phyloP scores from a whole-genome alignment of 768 basidiomycete species.

The Amanita brunnescens region DNA sequence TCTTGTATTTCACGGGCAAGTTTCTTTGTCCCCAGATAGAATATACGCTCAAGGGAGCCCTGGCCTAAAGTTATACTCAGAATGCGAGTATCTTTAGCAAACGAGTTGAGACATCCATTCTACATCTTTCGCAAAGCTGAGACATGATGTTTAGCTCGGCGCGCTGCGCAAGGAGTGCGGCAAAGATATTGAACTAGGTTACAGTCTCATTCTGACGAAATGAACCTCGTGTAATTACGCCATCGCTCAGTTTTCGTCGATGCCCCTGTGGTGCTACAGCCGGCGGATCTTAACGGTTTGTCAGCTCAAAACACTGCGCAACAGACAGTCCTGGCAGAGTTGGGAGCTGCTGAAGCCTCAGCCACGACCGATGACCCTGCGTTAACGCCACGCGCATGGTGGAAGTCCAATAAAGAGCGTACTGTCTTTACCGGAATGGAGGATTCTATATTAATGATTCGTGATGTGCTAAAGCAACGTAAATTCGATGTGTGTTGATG shows the following conservation, averaged over 20 bases:
- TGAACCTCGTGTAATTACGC: neutral
- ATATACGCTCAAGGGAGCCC: neutral
- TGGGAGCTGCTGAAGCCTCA: slow-evolving; percentile 32
- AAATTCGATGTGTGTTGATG: slow-evolving; percentile 57
- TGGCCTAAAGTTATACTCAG: slow-evolving; percentile 63
- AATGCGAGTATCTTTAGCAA: slow-evolving; percentile 65
- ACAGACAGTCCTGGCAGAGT: slow-evolving; percentile 12
- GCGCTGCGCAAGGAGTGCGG: slow-evolving; percentile 64
- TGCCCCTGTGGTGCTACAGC: slow-evolving; percentile 58
- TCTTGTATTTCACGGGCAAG: slow-evolving; percentile 35
- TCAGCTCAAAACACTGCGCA: slow-evolving; percentile 14
- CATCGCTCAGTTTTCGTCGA: slow-evolving; percentile 59
- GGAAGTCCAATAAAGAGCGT: slow-evolving; percentile 44
- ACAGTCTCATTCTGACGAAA: neutral
- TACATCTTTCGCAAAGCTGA: neutral
- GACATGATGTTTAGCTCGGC: slow-evolving; percentile 39
- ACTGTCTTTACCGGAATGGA: slow-evolving; percentile 47
- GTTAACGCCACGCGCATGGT: slow-evolving; percentile 64
- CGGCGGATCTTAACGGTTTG: slow-evolving; percentile 43
- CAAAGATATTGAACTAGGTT: slow-evolving; percentile 60
- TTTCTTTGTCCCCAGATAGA: neutral
- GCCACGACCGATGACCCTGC: slow-evolving; percentile 36
- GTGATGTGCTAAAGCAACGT: slow-evolving; percentile 47
- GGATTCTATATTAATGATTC: slow-evolving; percentile 44
- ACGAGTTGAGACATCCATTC: slow-evolving; percentile 39